Base-by-base conservation (phyloP, 257 asterid species). In the Buddleja alternifolia region DNA sequence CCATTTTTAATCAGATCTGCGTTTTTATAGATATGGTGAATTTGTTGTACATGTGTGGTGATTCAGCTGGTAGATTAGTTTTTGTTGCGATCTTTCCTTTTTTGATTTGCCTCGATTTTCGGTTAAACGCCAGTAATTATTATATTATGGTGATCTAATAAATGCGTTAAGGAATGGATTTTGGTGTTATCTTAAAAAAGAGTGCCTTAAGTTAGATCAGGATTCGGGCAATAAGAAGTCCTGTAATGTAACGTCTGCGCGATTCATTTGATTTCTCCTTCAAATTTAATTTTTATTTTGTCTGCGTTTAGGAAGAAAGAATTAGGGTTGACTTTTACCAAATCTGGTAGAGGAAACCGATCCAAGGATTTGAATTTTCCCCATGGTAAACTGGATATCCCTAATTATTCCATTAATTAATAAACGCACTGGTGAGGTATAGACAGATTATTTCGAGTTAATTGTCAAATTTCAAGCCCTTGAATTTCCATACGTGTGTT, bases 1-100 rank as follows among this genome's bases (percentile, higher is more conserved):
- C 46, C 44, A 11, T 59, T 65, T 48, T 39, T 39, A 29, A 0
- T 63, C 69, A 69, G 85, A 82, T 82, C 82, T 72, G 32, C 36
- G 12, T 45, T 36, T 64, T 23, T 69, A 4, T 21, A 15, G 60
- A 20, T 11, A 58, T 68, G 70, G 42, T 14, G 10, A 63, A 50
- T 60, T 42, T 55, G 51, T 6, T 53, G 7, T 20, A 19, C 2
- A 7, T 48, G 9, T 32, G 19, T n/a, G n/a, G n/a, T 14, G 57
- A 34, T 71, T 36, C 23, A 59, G 67, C 54, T 69, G 9, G 11
- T 15, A 16, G 8, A 16, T 25, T 3, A 14, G 44, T 29, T 62
- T 16, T 64, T 51, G 7, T 34, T n/a, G 10, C 57, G 42, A 1
- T 70, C 8, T 69, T 70, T 55, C 63, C 71, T 54, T 61, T 52